Evolutionary conservation across 1,139 yeast species (phyloP).

Genomic region (Zhuliangozyma parablackwelliae): DNA sequence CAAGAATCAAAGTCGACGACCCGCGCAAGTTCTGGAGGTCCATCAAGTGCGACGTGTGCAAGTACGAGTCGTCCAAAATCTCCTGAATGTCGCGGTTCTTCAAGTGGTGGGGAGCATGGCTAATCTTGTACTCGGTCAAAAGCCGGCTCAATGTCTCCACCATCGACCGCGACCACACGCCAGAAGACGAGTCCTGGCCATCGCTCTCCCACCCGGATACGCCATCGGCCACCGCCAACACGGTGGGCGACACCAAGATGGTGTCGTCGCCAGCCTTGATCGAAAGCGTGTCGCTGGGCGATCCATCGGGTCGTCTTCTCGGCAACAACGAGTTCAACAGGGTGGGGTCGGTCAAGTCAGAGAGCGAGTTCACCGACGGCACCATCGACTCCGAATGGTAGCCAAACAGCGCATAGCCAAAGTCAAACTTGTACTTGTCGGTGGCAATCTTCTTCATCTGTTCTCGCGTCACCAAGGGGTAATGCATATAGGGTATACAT

Average conservation of each 20-base stretch:
- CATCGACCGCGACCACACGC: constrained; percentile 56
- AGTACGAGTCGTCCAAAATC: constrained; percentile 47
- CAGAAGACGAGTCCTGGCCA: constrained; percentile 35
- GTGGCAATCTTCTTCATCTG: constrained; percentile 33
- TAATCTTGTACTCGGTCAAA: constrained; percentile 43
- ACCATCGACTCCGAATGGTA: constrained; percentile 39
- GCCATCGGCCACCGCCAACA: constrained; percentile 59
- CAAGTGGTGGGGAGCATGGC: constrained; percentile 41
- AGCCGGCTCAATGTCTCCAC: constrained; percentile 49
- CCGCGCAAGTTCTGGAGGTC: constrained; percentile 47
- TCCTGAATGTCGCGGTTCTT: constrained; percentile 42
- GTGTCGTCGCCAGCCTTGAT: constrained; percentile 61
- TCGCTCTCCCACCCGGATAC: constrained; percentile 57
- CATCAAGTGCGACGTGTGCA: constrained; percentile 52
- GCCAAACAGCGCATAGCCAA: constrained; percentile 45
- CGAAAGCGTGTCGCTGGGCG: constrained; percentile 50
- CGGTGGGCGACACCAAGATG: constrained; percentile 53
- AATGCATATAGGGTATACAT: constrained; percentile 36
- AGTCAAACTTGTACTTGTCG: constrained; percentile 43
- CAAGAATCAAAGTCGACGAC: constrained; percentile 49
- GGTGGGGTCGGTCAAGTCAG: constrained; percentile 50
- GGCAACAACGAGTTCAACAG: constrained; percentile 46
- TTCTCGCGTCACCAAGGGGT: constrained; percentile 39
- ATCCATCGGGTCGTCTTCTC: constrained; percentile 49
- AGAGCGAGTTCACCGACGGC: constrained; percentile 46